Evolutionary conservation across 75 land plant species (phyloP).

Genomic region (Cryptomeria japonica): DNA sequence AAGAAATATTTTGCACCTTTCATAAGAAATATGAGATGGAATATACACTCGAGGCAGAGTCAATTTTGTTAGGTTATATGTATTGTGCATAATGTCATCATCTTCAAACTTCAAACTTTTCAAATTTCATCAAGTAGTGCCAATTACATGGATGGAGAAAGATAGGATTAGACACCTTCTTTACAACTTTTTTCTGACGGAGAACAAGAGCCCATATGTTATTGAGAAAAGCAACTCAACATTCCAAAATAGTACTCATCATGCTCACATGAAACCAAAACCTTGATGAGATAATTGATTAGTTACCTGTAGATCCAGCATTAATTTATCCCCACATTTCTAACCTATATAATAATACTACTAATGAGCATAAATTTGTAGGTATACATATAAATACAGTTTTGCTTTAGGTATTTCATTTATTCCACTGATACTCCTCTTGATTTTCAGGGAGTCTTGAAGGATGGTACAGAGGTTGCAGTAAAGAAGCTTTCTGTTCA

Average conservation of each 20-base stretch:
- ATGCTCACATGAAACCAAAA: neutral
- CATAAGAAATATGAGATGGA: neutral
- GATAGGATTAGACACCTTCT: neutral
- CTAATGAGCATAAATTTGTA: neutral
- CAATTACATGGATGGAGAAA: neutral
- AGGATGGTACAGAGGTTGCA: constrained; percentile 39
- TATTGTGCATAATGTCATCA: neutral
- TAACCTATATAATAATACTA: neutral
- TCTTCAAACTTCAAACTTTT: neutral
- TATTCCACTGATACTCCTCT: constrained; percentile 1
- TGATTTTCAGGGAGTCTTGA: constrained; percentile 29
- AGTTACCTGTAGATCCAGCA: neutral
- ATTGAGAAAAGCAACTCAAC: neutral
- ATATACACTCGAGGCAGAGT: neutral
- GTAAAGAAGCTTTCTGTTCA: constrained; percentile 45
- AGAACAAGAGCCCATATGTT: neutral
- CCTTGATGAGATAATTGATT: neutral
- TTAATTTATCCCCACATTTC: neutral
- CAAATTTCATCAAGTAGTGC: neutral
- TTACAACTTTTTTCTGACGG: neutral
- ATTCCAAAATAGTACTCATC: neutral
- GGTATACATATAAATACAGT: neutral
- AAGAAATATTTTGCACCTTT: neutral
- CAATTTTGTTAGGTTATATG: neutral
- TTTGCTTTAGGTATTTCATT: neutral